phyloP scores from a whole-genome alignment of 768 basidiomycete genomes.

The Mycena albidolilacea region DNA sequence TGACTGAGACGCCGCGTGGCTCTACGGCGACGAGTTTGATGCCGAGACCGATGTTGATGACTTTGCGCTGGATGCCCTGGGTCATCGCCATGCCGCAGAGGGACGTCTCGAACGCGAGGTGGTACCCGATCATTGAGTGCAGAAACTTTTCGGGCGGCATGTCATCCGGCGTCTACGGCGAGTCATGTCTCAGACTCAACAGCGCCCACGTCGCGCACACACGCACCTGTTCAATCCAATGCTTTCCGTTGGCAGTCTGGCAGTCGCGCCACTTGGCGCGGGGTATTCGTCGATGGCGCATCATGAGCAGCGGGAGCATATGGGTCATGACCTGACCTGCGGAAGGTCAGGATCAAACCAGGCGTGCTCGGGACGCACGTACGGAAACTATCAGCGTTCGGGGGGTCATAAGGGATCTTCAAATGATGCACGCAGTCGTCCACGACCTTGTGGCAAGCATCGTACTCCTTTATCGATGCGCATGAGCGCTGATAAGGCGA shows the following conservation, averaged over 20 bases:
- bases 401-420: conserved; percentile 67
- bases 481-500: conserved; percentile 31
- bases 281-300: conserved; percentile 86
- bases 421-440: conserved; percentile 73
- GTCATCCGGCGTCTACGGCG: conserved; percentile 65
- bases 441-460: conserved; percentile 73
- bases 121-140: conserved; percentile 86
- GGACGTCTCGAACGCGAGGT: conserved; percentile 76
- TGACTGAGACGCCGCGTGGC: conserved; percentile 70
- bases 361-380: conserved; percentile 44
- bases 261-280: conserved; percentile 81
- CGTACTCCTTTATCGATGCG: conserved; percentile 73
- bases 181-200: conserved; percentile 22
- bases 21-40: conserved; percentile 78
- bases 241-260: conserved; percentile 74
- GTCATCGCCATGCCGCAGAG: conserved; percentile 90
- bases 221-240: conserved; percentile 85
- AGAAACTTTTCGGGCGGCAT: conserved; percentile 76
- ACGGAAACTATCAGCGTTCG: conserved; percentile 78
- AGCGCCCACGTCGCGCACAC: conserved; percentile 10
- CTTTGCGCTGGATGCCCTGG: conserved; percentile 81
- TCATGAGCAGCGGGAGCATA: conserved; percentile 87
- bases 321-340: conserved; percentile 79
- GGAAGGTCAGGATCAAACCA: conserved; percentile 28
- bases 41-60: conserved; percentile 87